These are phyloP conservation scores for Eimeria necatrix DNA, from an alignment of 169 alveolate genomes.

Conservation along the genomic window DNA sequence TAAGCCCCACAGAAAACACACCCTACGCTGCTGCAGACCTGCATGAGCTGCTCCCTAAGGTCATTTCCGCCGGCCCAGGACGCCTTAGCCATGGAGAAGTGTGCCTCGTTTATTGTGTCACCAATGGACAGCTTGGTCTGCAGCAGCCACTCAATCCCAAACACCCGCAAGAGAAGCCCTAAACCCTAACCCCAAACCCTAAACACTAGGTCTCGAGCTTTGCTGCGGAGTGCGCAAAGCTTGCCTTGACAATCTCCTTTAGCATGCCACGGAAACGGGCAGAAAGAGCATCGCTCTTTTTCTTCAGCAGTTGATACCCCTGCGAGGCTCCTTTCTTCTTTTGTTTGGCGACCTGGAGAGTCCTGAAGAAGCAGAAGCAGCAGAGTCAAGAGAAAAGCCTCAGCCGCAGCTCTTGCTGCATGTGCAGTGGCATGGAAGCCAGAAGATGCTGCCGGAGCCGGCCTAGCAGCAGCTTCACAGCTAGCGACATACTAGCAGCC, in stretches of 20 bases:
- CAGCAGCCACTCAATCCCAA: neutral
- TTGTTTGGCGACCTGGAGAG: slow-evolving; percentile 84
- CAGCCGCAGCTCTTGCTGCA: neutral
- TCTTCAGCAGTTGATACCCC: slow-evolving; percentile 93
- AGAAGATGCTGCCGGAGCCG: neutral
- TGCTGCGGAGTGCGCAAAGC: neutral
- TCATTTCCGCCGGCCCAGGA: slow-evolving; percentile 93
- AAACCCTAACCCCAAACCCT: slow-evolving; percentile 18
- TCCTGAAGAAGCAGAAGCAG: slow-evolving; percentile 81
- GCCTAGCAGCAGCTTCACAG: neutral
- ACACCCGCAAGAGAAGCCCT: neutral
- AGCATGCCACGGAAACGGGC: slow-evolving; percentile 92
- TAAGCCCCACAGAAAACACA: neutral
- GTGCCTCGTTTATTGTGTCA: slow-evolving; percentile 90
- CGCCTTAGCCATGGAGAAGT: slow-evolving; percentile 93
- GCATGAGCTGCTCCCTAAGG: slow-evolving; percentile 72
- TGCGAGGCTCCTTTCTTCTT: slow-evolving; percentile 92
- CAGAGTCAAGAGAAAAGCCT: neutral
- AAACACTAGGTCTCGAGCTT: neutral
- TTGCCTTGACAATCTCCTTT: slow-evolving; percentile 88
- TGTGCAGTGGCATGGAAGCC: neutral
- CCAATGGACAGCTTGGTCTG: slow-evolving; percentile 90
- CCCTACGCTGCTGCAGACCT: neutral
- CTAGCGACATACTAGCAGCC: neutral
- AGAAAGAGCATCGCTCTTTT: slow-evolving; percentile 94